Evolutionary conservation across 108 stramenopile species (phyloP).

Genomic region (Fistulifera solaris): DNA sequence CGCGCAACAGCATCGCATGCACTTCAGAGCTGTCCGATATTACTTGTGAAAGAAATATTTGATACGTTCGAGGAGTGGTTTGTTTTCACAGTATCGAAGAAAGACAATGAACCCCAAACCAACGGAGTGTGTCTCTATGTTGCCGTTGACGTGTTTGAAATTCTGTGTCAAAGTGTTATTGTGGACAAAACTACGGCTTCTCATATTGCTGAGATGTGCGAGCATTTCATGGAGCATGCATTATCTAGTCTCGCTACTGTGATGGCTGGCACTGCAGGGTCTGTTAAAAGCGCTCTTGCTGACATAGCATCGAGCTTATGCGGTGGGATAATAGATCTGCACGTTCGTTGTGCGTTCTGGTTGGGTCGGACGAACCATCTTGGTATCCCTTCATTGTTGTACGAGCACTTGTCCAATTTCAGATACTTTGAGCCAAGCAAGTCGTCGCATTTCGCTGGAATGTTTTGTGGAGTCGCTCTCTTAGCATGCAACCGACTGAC

Average conservation of each 20-base stretch:
- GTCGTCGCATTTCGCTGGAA: neutral
- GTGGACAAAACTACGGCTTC: slow-evolving; percentile 17
- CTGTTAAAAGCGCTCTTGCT: neutral
- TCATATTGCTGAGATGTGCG: slow-evolving; percentile 18
- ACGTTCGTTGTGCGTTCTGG: slow-evolving; percentile 38
- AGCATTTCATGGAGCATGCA: slow-evolving; percentile 9
- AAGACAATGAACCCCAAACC: neutral
- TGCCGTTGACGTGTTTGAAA: slow-evolving; percentile 7
- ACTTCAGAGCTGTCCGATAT: slow-evolving; percentile 22
- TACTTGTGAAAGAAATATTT: slow-evolving; percentile 28
- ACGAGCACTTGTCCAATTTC: slow-evolving; percentile 5
- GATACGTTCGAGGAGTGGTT: slow-evolving; percentile 41
- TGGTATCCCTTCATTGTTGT: slow-evolving; percentile 11
- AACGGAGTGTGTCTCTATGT: neutral
- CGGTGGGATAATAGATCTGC: slow-evolving; percentile 25
- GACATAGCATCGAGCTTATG: slow-evolving; percentile 14
- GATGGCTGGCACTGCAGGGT: neutral
- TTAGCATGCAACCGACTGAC: slow-evolving; percentile 31
- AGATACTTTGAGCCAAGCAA: neutral
- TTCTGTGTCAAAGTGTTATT: slow-evolving; percentile 17
- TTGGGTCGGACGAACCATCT: slow-evolving; percentile 1
- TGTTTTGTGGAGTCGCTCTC: slow-evolving; percentile 18
- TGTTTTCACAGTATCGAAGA: slow-evolving; percentile 11
- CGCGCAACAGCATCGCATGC: slow-evolving; percentile 5
- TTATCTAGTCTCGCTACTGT: slow-evolving; percentile 1